Evolutionary conservation across 1,284 basidiomycete species (phyloP).

Genomic region (Cryptococcus amylolentus): DNA sequence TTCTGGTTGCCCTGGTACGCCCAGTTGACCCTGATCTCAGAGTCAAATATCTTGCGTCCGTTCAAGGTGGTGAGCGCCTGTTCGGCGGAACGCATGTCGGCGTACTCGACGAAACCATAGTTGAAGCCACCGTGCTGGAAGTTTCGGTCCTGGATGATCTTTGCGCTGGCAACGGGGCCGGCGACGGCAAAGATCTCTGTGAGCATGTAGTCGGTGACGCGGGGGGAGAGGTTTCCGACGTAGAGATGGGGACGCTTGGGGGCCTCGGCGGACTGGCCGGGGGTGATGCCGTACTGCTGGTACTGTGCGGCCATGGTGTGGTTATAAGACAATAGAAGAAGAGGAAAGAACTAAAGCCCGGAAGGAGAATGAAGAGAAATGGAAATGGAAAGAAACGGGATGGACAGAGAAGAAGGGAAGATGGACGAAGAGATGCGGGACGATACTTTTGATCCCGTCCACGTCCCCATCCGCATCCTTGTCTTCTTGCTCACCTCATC

Average conservation of each 20-base stretch:
- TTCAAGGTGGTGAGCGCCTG: constrained; percentile 94
- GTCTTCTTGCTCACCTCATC: background rate
- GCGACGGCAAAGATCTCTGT: constrained; percentile 94
- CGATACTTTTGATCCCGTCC: constrained; percentile 2
- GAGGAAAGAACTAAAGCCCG: background rate
- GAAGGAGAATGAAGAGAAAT: constrained; percentile 4
- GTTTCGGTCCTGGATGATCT: constrained; percentile 98
- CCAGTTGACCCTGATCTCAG: constrained; percentile 96
- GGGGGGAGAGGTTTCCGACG: constrained; percentile 91
- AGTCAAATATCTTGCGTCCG: constrained; percentile 96
- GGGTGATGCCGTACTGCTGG: constrained; percentile 8
- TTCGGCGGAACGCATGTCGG: constrained; percentile 95
- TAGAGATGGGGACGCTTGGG: constrained; percentile 76
- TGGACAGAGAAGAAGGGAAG: constrained; percentile 4
- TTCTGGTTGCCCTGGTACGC: constrained; percentile 89
- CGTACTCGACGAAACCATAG: constrained; percentile 97
- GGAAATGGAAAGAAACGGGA: constrained; percentile 5
- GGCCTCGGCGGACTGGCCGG: constrained; percentile 26
- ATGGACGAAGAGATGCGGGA: constrained; percentile 5
- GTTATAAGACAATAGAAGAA: background rate
- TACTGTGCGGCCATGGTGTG: constrained; percentile 7
- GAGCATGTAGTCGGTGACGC: constrained; percentile 71
- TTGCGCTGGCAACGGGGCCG: constrained; percentile 91
- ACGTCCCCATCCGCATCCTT: background rate
- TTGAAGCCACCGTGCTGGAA: constrained; percentile 96